Percentiles rank a stretch among this genome's conserved stretches.
These are phyloP conservation scores for Cladosporium halotolerans DNA, from an alignment of 2,329 filamentous ascomycete species.

Conservation along the genomic window DNA sequence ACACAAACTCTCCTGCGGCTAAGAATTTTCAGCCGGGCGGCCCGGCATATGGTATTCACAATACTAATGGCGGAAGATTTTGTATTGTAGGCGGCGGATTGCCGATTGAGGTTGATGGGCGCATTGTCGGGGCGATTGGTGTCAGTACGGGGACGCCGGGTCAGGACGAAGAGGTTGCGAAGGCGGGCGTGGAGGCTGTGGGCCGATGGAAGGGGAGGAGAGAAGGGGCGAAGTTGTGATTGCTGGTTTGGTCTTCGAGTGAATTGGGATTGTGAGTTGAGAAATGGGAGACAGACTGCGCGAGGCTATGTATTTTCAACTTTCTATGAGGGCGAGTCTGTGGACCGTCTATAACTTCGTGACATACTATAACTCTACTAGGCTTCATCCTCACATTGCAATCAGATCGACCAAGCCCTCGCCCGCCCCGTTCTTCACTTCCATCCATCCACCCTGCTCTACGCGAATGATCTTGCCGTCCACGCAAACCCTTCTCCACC, in stretches of 20 bases:
- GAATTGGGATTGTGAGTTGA: not conserved
- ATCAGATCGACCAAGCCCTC: slow-evolving; percentile 35
- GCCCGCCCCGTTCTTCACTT: slow-evolving; percentile 48
- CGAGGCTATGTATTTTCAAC: no score
- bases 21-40: slow-evolving; percentile 50
- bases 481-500: slow-evolving; percentile 84
- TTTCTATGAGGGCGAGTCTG: no score
- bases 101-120: slow-evolving; percentile 44
- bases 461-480: slow-evolving; percentile 81
- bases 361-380: not conserved
- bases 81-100: slow-evolving; percentile 50
- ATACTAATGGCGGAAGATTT: slow-evolving; percentile 49
- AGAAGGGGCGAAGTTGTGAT: slow-evolving; percentile 33
- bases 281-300: no score
- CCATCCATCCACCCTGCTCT: slow-evolving; percentile 64
- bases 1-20: slow-evolving; percentile 32
- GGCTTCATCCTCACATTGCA: slow-evolving; percentile 5
- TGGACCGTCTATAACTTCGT: not conserved
- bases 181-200: slow-evolving; percentile 47
- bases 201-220: slow-evolving; percentile 29
- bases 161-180: slow-evolving; percentile 50
- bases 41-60: slow-evolving; percentile 46
- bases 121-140: slow-evolving; percentile 49
- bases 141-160: slow-evolving; percentile 50
- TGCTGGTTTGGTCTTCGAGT: not conserved